Evolutionary conservation across 495 filamentous ascomycete genomes (phyloP).

Genomic region (Penicillium samsonianum): DNA sequence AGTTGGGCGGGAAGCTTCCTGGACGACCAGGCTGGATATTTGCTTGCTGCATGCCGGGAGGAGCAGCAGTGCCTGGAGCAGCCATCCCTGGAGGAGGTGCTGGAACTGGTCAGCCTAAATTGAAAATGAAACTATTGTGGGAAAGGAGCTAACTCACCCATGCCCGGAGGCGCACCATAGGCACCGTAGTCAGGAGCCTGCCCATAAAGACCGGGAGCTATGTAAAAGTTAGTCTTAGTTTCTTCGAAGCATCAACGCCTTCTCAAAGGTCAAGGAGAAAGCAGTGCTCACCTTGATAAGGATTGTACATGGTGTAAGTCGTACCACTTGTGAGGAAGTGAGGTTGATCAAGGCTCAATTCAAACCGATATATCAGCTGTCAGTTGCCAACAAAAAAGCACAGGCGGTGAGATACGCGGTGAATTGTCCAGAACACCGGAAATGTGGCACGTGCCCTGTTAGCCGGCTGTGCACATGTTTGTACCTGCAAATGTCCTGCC

Average conservation of each 20-base stretch:
- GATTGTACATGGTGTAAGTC: conserved; percentile 66
- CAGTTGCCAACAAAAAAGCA: conserved; percentile 5
- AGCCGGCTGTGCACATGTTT: too few relatives aligned
- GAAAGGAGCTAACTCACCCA: conserved; percentile 62
- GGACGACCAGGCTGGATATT: conserved; percentile 69
- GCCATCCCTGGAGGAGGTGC: conserved; percentile 46
- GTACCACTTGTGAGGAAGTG: not conserved
- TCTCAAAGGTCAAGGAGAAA: conserved; percentile 3
- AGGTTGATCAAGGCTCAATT: conserved; percentile 10
- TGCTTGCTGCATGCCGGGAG: conserved; percentile 77
- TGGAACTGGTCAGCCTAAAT: conserved; percentile 25
- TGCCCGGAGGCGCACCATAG: conserved; percentile 79
- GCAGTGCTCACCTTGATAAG: conserved; percentile 67
- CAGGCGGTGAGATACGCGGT: not conserved
- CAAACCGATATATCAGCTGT: not conserved
- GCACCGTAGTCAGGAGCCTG: conserved; percentile 69
- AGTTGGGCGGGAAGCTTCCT: conserved; percentile 76
- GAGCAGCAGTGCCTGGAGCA: conserved; percentile 74
- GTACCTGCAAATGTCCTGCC: not conserved
- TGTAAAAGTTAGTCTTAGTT: conserved; percentile 24
- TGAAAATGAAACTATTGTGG: conserved; percentile 9
- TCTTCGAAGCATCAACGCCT: not conserved
- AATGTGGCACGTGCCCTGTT: conserved; percentile 20
- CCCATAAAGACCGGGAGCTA: conserved; percentile 62
- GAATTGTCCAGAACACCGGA: not conserved